Conservation (phyloP, 129 eudicot genomes). For the Helianthus annuus region DNA sequence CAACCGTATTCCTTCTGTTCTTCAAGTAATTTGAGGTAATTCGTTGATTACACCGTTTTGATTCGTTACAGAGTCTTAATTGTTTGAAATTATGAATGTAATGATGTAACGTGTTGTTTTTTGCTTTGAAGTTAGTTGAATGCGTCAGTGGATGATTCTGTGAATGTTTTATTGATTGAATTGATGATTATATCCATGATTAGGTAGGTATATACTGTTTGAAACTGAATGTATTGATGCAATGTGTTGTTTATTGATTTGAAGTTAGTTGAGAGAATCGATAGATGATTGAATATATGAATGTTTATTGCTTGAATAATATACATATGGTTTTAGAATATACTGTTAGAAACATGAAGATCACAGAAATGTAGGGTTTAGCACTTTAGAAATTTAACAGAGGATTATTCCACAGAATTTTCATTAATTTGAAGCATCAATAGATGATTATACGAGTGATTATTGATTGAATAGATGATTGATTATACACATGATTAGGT, state of each 20-base stretch:
- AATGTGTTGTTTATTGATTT: background rate
- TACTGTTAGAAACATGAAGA: slow-evolving; percentile 5
- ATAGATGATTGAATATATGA: background rate
- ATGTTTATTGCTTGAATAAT: slow-evolving; percentile 9
- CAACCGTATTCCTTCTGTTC: background rate
- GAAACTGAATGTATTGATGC: background rate
- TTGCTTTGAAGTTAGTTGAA: background rate
- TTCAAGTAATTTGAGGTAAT: slow-evolving; percentile 18
- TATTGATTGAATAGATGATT: slow-evolving; percentile 15
- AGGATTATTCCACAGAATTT: background rate
- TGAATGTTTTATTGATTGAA: slow-evolving; percentile 9
- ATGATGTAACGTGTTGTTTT: background rate
- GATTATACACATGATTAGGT: background rate
- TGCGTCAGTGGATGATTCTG: background rate
- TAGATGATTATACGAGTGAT: background rate
- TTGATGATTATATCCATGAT: background rate
- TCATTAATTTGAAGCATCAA: background rate
- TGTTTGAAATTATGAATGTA: background rate
- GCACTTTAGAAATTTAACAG: too few relatives aligned
- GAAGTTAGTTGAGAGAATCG: background rate
- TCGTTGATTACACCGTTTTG: background rate
- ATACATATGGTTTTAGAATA: background rate
- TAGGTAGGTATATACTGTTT: background rate
- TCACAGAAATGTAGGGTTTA: slow-evolving; percentile 25
- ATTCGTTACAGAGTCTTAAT: background rate